A percentile compares a stretch with the other conserved stretches of the same genome.
These are phyloP conservation scores for Poteriospumella lacustris DNA, from an alignment of 108 stramenopile species.

Conservation along the genomic window DNA sequence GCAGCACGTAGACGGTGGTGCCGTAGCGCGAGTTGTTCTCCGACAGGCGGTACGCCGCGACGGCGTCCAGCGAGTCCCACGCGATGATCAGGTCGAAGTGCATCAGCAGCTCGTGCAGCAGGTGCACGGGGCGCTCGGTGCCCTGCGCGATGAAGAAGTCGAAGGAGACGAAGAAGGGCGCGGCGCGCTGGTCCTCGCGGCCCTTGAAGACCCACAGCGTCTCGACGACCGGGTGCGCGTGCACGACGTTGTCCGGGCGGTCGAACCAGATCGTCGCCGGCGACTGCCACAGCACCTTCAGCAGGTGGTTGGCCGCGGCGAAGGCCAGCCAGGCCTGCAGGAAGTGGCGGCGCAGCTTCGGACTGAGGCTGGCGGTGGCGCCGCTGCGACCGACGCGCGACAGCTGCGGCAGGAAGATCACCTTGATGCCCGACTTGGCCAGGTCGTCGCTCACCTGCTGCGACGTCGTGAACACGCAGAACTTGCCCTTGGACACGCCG, in stretches of 20 bases:
- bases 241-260: conserved; percentile 10
- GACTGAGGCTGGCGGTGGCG: not conserved
- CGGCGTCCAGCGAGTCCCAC: conserved; percentile 12
- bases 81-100: conserved; percentile 22
- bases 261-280: conserved; percentile 22
- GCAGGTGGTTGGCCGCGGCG: not conserved
- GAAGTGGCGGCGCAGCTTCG: not conserved
- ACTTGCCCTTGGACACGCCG: not conserved
- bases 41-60: conserved; percentile 10
- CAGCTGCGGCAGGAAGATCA: not conserved
- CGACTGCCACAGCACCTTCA: conserved; percentile 20
- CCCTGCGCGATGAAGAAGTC: conserved; percentile 20
- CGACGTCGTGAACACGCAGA: conserved; percentile 3
- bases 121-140: conserved; percentile 1
- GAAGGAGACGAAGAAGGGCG: conserved; percentile 17
- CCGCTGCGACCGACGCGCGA: not conserved
- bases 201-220: conserved; percentile 14
- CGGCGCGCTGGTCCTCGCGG: conserved; percentile 2
- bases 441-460: not conserved
- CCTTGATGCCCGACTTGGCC: not conserved
- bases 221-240: conserved; percentile 5
- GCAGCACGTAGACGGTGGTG: not conserved
- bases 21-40: conserved; percentile 27
- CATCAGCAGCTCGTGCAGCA: conserved; percentile 13
- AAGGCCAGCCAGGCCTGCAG: conserved; percentile 28